Conservation (phyloP, 345 rosid genomes). For the Citrus unshiu region DNA sequence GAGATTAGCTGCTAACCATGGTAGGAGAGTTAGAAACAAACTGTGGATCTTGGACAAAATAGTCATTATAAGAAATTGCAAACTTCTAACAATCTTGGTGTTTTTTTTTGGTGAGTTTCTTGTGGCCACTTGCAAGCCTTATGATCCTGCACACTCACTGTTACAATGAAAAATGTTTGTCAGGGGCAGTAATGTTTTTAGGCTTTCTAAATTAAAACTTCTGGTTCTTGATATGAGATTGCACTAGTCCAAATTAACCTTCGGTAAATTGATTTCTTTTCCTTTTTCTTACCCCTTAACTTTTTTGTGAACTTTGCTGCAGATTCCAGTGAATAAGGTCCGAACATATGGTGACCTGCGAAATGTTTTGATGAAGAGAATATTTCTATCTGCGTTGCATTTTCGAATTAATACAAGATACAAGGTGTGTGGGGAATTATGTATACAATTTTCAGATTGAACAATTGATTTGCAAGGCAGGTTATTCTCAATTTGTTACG, state of each 20-base stretch:
- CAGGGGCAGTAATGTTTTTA: background rate
- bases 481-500: background rate
- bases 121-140: background rate
- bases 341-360: constrained; percentile 88
- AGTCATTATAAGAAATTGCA: background rate
- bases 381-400: constrained; percentile 97
- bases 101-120: background rate
- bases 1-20: background rate
- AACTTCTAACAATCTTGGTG: background rate
- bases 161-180: background rate
- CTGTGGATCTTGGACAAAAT: background rate
- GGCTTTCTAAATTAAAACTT: background rate
- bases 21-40: background rate
- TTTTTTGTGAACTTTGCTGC: constrained; percentile 29
- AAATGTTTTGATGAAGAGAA: constrained; percentile 94
- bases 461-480: background rate
- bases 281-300: background rate
- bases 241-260: too few relatives aligned
- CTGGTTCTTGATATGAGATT: background rate
- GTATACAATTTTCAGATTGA: background rate
- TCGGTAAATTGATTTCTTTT: background rate
- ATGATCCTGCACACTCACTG: background rate
- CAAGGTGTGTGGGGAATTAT: constrained; percentile 52
- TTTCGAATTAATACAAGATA: constrained; percentile 96
- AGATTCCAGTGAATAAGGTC: constrained; percentile 94